Base-by-base conservation (phyloP, 108 stramenopile genomes). In the Stephanodiscus minutulus region DNA sequence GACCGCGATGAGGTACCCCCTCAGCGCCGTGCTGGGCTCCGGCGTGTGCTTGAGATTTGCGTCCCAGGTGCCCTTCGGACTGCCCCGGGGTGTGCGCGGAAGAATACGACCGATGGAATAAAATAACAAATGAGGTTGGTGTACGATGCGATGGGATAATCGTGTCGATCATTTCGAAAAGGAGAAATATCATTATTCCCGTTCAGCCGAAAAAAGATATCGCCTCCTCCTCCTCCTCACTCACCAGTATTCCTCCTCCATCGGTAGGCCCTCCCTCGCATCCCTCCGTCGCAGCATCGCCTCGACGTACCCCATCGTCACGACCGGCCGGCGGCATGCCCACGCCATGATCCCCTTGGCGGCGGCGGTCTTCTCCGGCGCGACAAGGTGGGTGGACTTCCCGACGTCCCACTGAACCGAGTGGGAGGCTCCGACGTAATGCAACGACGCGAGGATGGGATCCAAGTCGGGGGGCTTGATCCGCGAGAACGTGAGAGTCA, bases 291-390 rank as follows among this genome's bases (percentile, higher is more conserved):
- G 39, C 47, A 82, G 37, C 58, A 82, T 56, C 15, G 72, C 61
- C 48, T 64, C 46, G 0, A 82, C 18, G 37, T 74, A 82, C 36
- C 28, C 77, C 43, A 35, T 35, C 7, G 82, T 78, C 6, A 82
- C 82, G 13, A 68, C 37, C 5, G 71, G 72, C 47, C 66, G 48
- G 33, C 82, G 66, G 17, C 66, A 68, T 18, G 82, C 82, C 82
- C 82, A 82, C n/a, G 82, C 82, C 68, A 64, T 70, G 28, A 82
- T 82, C 25, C 66, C 66, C 61, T 82, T 82, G 28, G 82, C 82
- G 8, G 72, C 70, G n/a, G 72, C 72, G 44, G 61, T 79, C 46
- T 47, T 43, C n/a, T 79, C 77, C n/a, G 36, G 22, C 0, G 82
- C 73, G 6, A 82, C 59, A 52, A 82, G 64, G 57, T 82, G 82